Evolutionary conservation across 495 filamentous ascomycete genomes (phyloP).

Genomic region (Talaromyces borbonicus): DNA sequence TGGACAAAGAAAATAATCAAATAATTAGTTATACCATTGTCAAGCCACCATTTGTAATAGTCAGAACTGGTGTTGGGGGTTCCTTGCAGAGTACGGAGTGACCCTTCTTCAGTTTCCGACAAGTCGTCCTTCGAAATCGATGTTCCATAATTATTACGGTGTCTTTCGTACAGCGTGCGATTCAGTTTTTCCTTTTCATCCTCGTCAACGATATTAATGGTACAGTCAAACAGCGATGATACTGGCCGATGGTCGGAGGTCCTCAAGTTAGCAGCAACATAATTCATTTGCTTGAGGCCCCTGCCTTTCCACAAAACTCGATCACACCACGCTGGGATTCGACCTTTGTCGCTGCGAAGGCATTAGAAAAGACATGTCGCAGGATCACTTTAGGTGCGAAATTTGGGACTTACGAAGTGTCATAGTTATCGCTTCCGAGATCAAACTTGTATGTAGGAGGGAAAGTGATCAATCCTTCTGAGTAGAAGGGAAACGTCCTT

Average conservation of each 20-base stretch:
- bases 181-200: slow-evolving; percentile 57
- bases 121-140: slow-evolving; percentile 26
- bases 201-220: slow-evolving; percentile 70
- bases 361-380: not conserved
- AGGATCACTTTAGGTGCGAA: not conserved
- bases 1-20: not conserved
- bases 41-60: slow-evolving; percentile 87
- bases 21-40: slow-evolving; percentile 46
- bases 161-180: slow-evolving; percentile 58
- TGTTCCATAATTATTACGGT: slow-evolving; percentile 48
- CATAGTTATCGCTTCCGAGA: slow-evolving; percentile 74
- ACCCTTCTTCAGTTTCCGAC: slow-evolving; percentile 64
- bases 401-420: slow-evolving; percentile 65
- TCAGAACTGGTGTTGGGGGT: slow-evolving; percentile 88
- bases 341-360: slow-evolving; percentile 63
- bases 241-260: slow-evolving; percentile 96
- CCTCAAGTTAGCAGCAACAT: slow-evolving; percentile 63
- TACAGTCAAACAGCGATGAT: slow-evolving; percentile 77
- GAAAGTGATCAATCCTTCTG: slow-evolving; percentile 75
- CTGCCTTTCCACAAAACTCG: slow-evolving; percentile 78
- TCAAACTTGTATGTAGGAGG: slow-evolving; percentile 95
- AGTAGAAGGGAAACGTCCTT: slow-evolving; percentile 80
- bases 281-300: slow-evolving; percentile 71
- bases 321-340: slow-evolving; percentile 97
- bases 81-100: slow-evolving; percentile 66